Percentiles rank a stretch among this genome's conserved stretches.
These are phyloP conservation scores for Tylopilus cervinicoccineus DNA, from an alignment of 768 basidiomycete species.

Conservation along the genomic window DNA sequence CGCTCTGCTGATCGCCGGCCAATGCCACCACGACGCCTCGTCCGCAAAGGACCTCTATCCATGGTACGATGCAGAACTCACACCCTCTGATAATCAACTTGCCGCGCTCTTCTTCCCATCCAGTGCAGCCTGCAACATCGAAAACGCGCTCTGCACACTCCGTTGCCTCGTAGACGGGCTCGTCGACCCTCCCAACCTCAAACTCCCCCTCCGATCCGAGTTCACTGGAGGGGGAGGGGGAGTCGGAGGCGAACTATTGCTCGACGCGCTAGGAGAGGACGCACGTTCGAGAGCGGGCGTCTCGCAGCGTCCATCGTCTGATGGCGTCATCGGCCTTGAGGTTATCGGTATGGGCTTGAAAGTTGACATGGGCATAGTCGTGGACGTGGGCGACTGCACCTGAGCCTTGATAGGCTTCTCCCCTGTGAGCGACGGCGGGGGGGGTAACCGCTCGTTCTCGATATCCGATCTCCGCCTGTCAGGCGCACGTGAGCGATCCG, in stretches of 20 bases:
- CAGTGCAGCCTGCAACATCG: constrained; percentile 27
- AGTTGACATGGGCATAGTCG: neutral
- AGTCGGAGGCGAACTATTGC: constrained; percentile 21
- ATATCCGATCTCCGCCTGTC: constrained; percentile 25
- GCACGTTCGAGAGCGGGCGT: constrained; percentile 24
- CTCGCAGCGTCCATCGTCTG: constrained; percentile 34
- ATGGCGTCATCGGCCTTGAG: constrained; percentile 15
- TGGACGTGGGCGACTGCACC: neutral
- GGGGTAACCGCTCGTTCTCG: constrained; percentile 28
- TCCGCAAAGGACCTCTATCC: no score
- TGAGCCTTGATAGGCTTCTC: constrained; percentile 12
- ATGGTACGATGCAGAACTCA: neutral
- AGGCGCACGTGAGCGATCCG: neutral
- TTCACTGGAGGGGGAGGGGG: constrained; percentile 21
- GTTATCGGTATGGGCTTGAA: constrained; percentile 2
- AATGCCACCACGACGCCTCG: no score
- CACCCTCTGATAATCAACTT: constrained; percentile 3
- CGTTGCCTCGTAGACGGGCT: constrained; percentile 23
- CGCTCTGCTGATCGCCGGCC: no score
- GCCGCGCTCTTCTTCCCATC: constrained; percentile 23
- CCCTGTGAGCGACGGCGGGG: constrained; percentile 22
- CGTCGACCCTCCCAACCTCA: constrained; percentile 17
- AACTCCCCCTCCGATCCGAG: constrained; percentile 15
- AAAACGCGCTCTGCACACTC: constrained; percentile 21
- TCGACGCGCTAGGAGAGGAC: constrained; percentile 24